A percentile compares a stretch with the other conserved stretches of the same genome.
Conservation (phyloP, 352 stramenopile genomes). For the Aphanomyces stellatus region DNA sequence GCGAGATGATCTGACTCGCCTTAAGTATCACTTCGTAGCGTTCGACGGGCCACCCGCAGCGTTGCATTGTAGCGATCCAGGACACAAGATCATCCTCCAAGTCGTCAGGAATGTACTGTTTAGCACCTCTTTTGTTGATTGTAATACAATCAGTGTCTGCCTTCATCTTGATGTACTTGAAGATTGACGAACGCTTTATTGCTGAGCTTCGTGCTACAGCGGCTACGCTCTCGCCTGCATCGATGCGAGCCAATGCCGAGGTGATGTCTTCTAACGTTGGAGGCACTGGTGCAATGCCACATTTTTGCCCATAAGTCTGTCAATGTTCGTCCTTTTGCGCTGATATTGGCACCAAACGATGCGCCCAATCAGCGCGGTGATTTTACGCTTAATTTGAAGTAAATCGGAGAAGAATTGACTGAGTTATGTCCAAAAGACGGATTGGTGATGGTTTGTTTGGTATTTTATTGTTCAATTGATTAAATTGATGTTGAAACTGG, state of each 20-base stretch:
- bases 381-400: neutral
- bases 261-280: neutral
- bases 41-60: neutral
- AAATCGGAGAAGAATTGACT: neutral
- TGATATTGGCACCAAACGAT: too few relatives aligned
- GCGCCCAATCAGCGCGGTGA: neutral
- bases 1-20: neutral
- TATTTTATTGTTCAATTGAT: neutral
- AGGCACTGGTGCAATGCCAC: neutral
- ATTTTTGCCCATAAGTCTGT: neutral
- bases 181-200: neutral
- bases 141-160: neutral
- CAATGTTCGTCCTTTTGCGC: too few relatives aligned
- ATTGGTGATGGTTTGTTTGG: neutral
- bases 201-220: neutral
- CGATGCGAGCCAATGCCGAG: neutral
- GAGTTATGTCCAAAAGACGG: neutral
- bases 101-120: neutral
- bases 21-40: neutral
- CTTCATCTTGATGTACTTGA: conserved; percentile 3
- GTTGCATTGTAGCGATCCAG: neutral
- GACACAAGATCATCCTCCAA: neutral
- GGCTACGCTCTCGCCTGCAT: neutral
- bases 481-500: neutral
- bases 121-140: neutral